These are phyloP conservation scores for Coemansia sp. DNA, from an alignment of 192 early-diverging fungal genomes.

Conservation along the genomic window DNA sequence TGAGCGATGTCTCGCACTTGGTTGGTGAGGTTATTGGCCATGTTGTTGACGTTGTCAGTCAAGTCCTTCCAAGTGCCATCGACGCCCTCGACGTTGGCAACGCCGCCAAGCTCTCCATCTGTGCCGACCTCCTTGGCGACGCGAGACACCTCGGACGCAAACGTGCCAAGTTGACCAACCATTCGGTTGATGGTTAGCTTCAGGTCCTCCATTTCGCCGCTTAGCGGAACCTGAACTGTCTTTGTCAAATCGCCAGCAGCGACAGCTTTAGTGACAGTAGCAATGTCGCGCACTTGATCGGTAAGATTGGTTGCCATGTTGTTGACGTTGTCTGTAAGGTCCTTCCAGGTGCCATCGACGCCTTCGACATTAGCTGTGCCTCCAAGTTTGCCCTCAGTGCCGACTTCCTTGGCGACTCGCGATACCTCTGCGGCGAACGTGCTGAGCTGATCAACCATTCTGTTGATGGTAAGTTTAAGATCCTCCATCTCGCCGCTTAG, in stretches of 20 bases:
- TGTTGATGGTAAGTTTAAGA: conserved; percentile 59
- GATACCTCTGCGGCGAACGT: conserved; percentile 57
- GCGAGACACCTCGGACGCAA: conserved; percentile 67
- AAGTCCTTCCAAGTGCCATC: conserved; percentile 64
- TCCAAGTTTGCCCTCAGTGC: conserved; percentile 60
- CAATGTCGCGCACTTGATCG: conserved; percentile 62
- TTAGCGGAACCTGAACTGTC: conserved; percentile 58
- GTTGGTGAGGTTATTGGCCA: conserved; percentile 41
- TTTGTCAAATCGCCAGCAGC: conserved; percentile 60
- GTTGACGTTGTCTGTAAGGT: conserved; percentile 63
- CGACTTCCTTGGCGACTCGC: conserved; percentile 59
- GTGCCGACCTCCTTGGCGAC: conserved; percentile 68
- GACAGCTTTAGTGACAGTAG: conserved; percentile 63
- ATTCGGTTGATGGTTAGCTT: conserved; percentile 66
- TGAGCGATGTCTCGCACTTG: conserved; percentile 36
- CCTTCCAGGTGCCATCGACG: conserved; percentile 61
- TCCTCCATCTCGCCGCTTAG: conserved; percentile 64
- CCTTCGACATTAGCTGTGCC: conserved; percentile 57
- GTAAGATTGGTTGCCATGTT: conserved; percentile 65
- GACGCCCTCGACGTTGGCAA: conserved; percentile 57
- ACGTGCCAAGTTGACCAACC: conserved; percentile 62
- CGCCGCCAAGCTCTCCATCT: conserved; percentile 64
- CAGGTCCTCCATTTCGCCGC: conserved; percentile 61
- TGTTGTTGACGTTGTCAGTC: conserved; percentile 66
- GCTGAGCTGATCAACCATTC: conserved; percentile 57